Evolutionary conservation across 805 yeast species (phyloP), one percentile per base, ranked within the genome.

Genomic region (Saccharomycopsis javanensis): DNA sequence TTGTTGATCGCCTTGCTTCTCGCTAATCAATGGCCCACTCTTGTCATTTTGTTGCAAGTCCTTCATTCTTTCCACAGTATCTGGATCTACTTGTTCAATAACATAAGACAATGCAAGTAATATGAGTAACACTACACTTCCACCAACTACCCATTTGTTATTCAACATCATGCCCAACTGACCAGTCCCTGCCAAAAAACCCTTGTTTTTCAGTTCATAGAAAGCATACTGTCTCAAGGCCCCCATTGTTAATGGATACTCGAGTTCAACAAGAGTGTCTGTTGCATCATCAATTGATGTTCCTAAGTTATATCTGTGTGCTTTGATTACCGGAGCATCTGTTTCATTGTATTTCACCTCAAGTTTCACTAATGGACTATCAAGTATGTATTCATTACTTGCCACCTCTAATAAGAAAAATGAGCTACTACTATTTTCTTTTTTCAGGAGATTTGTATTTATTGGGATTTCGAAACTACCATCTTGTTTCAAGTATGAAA

Each of bases 11-110:
- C 11, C 8, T 4, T 15, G 20, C 23, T 48, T 48, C 35, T 20
- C 25, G 4, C 20, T 34, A 2, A 34, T 23, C 45, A 18, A 35
- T 7, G 20, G 31, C 52, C 31, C 52, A 18, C 33, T 15, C 4
- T 30, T 46, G 33, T 5, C 34, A 15, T 51, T 16, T n/a, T 30
- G 23, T 31, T 51, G 20, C 34, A 18, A 7, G 15, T 54, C 54
- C 42, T 54, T 57, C 27, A 57, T 50, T 33, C 46, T 50, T 38
- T 51, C 45, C 8, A 58, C 60, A 13, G 58, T 30, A 31, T 60
- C 62, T 18, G 62, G 62, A 38, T 60, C 62, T 4, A 60, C 16
- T 27, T 57, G 53, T 35, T 60, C 61, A 15, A 60, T 31, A 4
- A 55, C n/a, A 6, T 31, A 25, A 7, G 58, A 60, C 16, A 60